Base-by-base conservation (phyloP, 139 green algal genomes). In the Chlamydomonas sphaeroides region DNA sequence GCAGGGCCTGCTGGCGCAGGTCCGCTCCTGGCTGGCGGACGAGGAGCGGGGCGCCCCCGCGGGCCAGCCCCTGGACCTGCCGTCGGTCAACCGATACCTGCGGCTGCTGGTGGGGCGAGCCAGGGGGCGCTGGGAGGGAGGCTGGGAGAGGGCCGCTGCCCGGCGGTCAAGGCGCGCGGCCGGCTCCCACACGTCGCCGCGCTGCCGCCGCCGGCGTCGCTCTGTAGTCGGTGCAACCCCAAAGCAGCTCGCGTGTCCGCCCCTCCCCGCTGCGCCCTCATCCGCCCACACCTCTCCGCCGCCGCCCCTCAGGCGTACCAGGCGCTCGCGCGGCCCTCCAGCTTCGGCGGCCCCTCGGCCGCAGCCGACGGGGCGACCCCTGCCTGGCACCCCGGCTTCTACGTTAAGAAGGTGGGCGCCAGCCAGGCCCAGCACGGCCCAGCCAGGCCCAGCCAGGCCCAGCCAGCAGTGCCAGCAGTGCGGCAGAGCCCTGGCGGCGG, bases 11-110 rank as follows among this genome's bases (percentile, higher is more conserved):
- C 35, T 79, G 51, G 11, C 23, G 26, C 17, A 59, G 2, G 92
- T 95, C 15, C 79, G 45, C 6, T 84, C 59, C 20, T 96, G 92
- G 92, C 79, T 92, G 68, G 79, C 33, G 10, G 20, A 72, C 33
- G 11, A 84, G 78, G 20, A n/a, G n/a, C n/a, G 26, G 48, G 7
- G 48, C 68, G 76, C 39, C 61, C 21, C 41, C 57, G 20, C 35
- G 35, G 10, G 14, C 8, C 20, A 18, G 15, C 38, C 56, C 14
- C 74, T 95, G 76, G 56, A 88, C 65, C 83, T 95, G 48, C 65
- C 84, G 14, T 23, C 56, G 0, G 75, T 86, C 8, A 96, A 94
- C 66, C 36, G 68, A 10, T 95, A 89, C 84, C 79, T 77, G 70
- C 80, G 93, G 6, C 72, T 91, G 61, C 71, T 96, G 63, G 68